These are phyloP conservation scores for Tilletia horrida DNA, from an alignment of 1,284 basidiomycete species.

Conservation along the genomic window DNA sequence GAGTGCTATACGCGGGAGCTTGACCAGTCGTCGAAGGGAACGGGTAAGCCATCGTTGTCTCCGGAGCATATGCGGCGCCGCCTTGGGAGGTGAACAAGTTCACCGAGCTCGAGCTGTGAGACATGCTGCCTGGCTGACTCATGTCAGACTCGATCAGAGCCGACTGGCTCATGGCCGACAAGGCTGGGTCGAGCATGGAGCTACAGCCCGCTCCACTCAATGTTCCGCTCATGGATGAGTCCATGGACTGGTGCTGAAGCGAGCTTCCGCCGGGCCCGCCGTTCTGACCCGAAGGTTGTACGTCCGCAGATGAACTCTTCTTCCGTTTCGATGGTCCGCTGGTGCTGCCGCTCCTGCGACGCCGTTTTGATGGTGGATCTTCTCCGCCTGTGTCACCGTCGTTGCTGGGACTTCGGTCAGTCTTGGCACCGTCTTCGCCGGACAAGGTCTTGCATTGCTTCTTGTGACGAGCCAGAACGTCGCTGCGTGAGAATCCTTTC, in stretches of 20 bases:
- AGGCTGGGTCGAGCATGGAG: no score
- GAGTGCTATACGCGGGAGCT: not conserved
- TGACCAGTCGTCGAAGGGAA: not conserved
- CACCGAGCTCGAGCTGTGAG: no score
- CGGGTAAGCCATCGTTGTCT: not conserved
- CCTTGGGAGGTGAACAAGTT: no score
- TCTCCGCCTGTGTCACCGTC: constrained; percentile 24
- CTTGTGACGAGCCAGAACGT: constrained; percentile 52
- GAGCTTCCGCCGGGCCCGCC: no score
- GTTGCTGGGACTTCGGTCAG: constrained; percentile 17
- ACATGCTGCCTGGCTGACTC: no score
- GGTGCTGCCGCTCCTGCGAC: not conserved
- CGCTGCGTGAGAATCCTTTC: constrained; percentile 52
- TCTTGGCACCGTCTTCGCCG: constrained; percentile 29
- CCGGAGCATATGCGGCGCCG: not conserved
- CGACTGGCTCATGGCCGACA: no score
- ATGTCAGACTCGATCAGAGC: no score
- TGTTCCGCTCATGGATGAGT: no score
- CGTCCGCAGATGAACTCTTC: not conserved
- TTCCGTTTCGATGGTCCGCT: not conserved
- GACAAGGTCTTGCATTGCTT: constrained; percentile 48
- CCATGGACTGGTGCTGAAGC: no score
- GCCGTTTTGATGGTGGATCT: constrained; percentile 26
- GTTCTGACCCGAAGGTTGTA: not conserved
- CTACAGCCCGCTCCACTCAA: no score